Conservation (phyloP, 371 early-diverging fungal genomes). For the Amoeboradix gromovi region DNA sequence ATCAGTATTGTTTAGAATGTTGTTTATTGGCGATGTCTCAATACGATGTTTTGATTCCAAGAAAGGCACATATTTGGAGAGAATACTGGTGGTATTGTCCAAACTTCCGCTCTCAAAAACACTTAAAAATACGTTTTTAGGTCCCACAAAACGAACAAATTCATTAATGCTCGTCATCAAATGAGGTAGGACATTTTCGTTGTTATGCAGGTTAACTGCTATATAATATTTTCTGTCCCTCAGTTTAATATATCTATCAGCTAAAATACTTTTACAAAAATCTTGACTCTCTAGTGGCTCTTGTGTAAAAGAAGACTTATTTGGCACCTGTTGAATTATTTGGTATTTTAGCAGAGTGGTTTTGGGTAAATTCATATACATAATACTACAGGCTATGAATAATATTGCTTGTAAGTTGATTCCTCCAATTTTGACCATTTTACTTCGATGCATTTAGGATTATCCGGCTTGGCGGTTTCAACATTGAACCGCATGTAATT, state of each 20-base stretch:
- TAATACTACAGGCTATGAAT: too few relatives aligned
- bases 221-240: slow-evolving; percentile 1
- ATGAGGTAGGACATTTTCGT: slow-evolving; percentile 11
- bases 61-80: slow-evolving; percentile 7
- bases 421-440: too few relatives aligned
- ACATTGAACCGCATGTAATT: too few relatives aligned
- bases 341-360: too few relatives aligned
- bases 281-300: too few relatives aligned
- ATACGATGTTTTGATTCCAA: slow-evolving; percentile 5
- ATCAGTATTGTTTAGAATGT: background rate
- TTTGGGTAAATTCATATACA: too few relatives aligned
- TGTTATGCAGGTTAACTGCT: slow-evolving; percentile 13
- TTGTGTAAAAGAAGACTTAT: too few relatives aligned
- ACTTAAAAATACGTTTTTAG: slow-evolving; percentile 8
- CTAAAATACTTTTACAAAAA: background rate
- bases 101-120: slow-evolving; percentile 15
- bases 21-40: background rate
- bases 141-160: slow-evolving; percentile 9
- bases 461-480: too few relatives aligned
- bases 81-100: slow-evolving; percentile 10
- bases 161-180: slow-evolving; percentile 9
- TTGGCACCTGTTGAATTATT: too few relatives aligned
- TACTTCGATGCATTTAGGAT: too few relatives aligned
- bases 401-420: too few relatives aligned
- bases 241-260: background rate